Conservation (phyloP, 2,329 filamentous ascomycete species). For the Cyphellophora europaea region DNA sequence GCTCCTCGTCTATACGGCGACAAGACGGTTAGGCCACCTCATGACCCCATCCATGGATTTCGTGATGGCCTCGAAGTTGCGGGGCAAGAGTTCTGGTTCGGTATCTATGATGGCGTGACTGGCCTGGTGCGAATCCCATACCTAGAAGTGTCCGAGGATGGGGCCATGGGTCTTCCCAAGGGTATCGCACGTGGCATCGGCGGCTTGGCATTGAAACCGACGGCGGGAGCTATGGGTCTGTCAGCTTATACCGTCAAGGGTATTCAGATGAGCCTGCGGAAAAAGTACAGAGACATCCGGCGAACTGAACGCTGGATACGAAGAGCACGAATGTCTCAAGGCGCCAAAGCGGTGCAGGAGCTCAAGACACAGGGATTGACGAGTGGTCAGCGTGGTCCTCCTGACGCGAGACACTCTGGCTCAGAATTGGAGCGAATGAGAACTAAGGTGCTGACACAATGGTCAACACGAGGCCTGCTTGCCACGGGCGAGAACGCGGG, state of each 20-base stretch:
- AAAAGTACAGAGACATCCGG: conserved; percentile 23
- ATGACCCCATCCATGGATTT: conserved; percentile 34
- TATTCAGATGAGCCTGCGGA: conserved; percentile 30
- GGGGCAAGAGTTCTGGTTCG: conserved; percentile 35
- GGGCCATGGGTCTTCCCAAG: conserved; percentile 30
- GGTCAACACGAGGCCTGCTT: conserved; percentile 3
- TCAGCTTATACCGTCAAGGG: conserved; percentile 34
- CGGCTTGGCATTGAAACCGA: conserved; percentile 36
- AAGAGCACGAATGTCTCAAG: conserved; percentile 18
- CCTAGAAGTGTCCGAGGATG: conserved; percentile 30
- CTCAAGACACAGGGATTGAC: conserved; percentile 6
- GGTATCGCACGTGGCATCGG: conserved; percentile 37
- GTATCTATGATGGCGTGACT: conserved; percentile 34
- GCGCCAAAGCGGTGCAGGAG: conserved; percentile 10
- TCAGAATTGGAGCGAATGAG: conserved; percentile 9
- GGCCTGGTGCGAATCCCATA: conserved; percentile 36
- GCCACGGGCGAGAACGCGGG: background rate
- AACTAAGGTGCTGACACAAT: conserved; percentile 12
- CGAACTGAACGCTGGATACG: conserved; percentile 30
- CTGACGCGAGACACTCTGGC: background rate
- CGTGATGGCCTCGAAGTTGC: conserved; percentile 35
- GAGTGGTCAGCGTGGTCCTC: background rate
- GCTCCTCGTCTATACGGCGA: conserved; percentile 45
- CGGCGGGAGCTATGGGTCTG: conserved; percentile 33
- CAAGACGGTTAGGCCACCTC: conserved; percentile 35